Evolutionary conservation across 2,329 filamentous ascomycete genomes (phyloP).

Genomic region (Scytalidium sp.): DNA sequence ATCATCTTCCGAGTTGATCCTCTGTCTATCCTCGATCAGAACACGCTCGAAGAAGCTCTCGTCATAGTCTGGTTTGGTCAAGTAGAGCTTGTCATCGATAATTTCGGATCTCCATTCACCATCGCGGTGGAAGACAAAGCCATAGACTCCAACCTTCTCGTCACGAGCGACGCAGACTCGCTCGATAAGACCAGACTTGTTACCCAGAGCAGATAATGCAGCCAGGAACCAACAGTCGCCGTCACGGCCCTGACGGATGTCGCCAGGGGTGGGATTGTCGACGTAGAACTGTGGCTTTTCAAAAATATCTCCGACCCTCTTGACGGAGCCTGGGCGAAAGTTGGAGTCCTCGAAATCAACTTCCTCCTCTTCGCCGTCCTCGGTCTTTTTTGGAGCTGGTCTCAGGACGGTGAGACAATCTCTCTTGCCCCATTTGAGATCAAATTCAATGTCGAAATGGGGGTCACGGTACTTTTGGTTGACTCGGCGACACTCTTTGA

Average conservation of each 20-base stretch:
- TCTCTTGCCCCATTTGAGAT: constrained; percentile 58
- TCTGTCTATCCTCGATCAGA: constrained; percentile 70
- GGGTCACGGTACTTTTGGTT: constrained; percentile 85
- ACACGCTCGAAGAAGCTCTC: constrained; percentile 64
- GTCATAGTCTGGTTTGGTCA: constrained; percentile 78
- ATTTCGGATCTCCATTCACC: constrained; percentile 90
- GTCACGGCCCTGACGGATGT: constrained; percentile 74
- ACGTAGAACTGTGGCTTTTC: constrained; percentile 74
- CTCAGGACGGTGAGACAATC: constrained; percentile 47
- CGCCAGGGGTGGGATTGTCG: constrained; percentile 66
- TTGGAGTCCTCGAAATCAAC: constrained; percentile 16
- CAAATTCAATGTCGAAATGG: constrained; percentile 82
- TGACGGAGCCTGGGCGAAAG: constrained; percentile 31
- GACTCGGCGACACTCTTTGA: constrained; percentile 65
- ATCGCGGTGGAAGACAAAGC: constrained; percentile 83
- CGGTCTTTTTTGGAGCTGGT: not conserved
- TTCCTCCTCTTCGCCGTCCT: constrained; percentile 3
- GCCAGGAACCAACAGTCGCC: constrained; percentile 89
- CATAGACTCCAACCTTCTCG: constrained; percentile 74
- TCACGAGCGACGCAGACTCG: constrained; percentile 34
- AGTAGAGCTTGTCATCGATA: constrained; percentile 84
- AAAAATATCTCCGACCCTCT: constrained; percentile 73
- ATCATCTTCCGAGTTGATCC: constrained; percentile 53
- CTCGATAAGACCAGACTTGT: constrained; percentile 43
- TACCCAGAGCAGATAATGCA: constrained; percentile 68